phyloP scores from a whole-genome alignment of 1,284 basidiomycete species.

The Cerioporus squamosus region DNA sequence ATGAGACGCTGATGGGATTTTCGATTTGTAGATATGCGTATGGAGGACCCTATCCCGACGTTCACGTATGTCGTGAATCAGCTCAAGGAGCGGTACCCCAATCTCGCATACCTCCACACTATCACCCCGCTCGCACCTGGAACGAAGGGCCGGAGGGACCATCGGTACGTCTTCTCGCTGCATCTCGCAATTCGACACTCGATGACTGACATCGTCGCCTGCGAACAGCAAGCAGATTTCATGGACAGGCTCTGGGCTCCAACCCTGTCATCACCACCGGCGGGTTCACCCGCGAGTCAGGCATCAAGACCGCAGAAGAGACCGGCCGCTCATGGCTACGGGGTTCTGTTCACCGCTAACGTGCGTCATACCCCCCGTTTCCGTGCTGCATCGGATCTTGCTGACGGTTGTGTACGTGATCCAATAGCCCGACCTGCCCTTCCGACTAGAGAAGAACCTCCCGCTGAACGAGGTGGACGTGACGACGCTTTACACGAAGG shows the following conservation, averaged over 20 bases:
- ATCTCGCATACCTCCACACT: conserved; percentile 62
- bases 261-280: conserved; percentile 39
- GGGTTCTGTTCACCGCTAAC: conserved; percentile 50
- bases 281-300: conserved; percentile 24
- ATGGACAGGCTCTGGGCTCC: conserved; percentile 34
- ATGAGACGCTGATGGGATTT: too few relatives aligned
- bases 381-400: not conserved
- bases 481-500: conserved; percentile 14
- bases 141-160: conserved; percentile 13
- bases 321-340: conserved; percentile 45
- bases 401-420: conserved; percentile 53
- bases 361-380: conserved; percentile 19
- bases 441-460: conserved; percentile 10
- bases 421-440: conserved; percentile 31
- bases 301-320: conserved; percentile 33
- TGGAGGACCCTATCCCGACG: conserved; percentile 50
- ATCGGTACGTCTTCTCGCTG: not conserved
- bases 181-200: not conserved
- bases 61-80: conserved; percentile 42
- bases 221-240: conserved; percentile 18
- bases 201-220: not conserved
- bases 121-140: conserved; percentile 40
- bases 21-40: conserved; percentile 28
- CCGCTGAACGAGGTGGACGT: conserved; percentile 2
- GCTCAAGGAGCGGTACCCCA: conserved; percentile 42